A percentile compares a stretch with the other conserved stretches of the same genome.
Conservation (phyloP, 441 rosid genomes). For the Erodium texanum region DNA sequence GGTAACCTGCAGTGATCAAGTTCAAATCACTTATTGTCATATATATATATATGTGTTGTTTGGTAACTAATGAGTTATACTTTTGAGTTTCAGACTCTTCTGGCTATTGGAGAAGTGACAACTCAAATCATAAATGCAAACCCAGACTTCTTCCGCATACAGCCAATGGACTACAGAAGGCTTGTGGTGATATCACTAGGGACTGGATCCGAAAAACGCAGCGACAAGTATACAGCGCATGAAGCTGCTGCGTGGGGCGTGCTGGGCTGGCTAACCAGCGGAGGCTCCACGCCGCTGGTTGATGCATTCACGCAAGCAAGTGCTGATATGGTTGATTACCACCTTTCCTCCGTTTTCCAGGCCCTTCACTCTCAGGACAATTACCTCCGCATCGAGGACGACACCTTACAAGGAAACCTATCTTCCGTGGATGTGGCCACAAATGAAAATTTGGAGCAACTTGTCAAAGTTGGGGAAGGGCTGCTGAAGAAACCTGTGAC, state of each 20-base stretch:
- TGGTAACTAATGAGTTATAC: too few species aligned
- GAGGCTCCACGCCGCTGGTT: not conserved
- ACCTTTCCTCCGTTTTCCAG: not conserved
- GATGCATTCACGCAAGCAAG: not conserved
- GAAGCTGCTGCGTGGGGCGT: not conserved
- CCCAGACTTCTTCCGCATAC: constrained; percentile 22
- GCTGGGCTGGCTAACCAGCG: not conserved
- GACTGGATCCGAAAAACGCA: constrained; percentile 27
- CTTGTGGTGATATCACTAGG: constrained; percentile 37
- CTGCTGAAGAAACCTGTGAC: not conserved
- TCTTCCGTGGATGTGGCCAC: constrained; percentile 7
- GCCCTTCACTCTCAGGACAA: not conserved
- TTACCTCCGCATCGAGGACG: not conserved
- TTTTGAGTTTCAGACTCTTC: constrained; percentile 21
- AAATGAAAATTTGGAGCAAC: constrained; percentile 1
- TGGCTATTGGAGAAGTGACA: constrained; percentile 36
- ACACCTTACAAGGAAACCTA: not conserved
- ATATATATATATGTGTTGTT: too few species aligned
- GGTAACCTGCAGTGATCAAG: constrained; percentile 15
- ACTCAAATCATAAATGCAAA: constrained; percentile 28
- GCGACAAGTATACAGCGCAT: constrained; percentile 19
- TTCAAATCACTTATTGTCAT: too few species aligned
- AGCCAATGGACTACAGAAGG: constrained; percentile 29
- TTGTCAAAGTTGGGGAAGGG: not conserved
- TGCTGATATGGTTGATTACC: not conserved